A percentile compares a stretch with the other conserved stretches of the same genome.
Conservation (phyloP, 2,329 filamentous ascomycete genomes). For the Alternaria rosae region DNA sequence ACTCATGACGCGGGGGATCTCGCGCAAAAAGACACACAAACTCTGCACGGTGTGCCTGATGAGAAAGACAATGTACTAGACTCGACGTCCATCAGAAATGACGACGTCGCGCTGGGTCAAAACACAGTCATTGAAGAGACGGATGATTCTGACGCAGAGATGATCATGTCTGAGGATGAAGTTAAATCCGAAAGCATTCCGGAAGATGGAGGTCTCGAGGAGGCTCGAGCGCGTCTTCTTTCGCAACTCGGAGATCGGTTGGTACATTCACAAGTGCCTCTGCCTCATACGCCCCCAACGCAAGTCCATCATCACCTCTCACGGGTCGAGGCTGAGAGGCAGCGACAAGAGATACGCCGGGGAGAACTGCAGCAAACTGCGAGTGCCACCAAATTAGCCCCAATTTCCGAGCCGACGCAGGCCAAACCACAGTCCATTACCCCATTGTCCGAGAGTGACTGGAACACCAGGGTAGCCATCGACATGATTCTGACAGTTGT, state of each 20-base stretch:
- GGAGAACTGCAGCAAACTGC: constrained; percentile 5
- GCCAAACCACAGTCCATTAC: background rate
- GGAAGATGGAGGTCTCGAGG: constrained; percentile 53
- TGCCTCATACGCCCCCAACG: background rate
- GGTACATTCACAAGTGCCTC: constrained; percentile 27
- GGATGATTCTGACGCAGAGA: constrained; percentile 24
- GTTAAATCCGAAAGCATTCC: constrained; percentile 14
- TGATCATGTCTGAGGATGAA: constrained; percentile 33
- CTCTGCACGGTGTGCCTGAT: background rate
- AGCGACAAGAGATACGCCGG: constrained; percentile 25
- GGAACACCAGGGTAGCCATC: constrained; percentile 69
- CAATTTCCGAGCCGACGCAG: background rate
- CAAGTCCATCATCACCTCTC: constrained; percentile 10
- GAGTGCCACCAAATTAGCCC: background rate
- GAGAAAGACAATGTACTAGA: background rate
- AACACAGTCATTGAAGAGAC: constrained; percentile 2
- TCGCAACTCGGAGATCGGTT: constrained; percentile 49
- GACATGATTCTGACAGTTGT: constrained; percentile 92
- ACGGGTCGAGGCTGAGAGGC: constrained; percentile 32
- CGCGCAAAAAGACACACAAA: background rate
- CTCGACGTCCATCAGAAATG: background rate
- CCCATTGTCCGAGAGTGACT: constrained; percentile 52
- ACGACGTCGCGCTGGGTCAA: background rate
- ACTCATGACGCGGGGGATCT: background rate
- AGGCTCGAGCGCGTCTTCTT: constrained; percentile 58